Conservation (phyloP, 371 early-diverging fungal genomes). For the Mucor racemosus region DNA sequence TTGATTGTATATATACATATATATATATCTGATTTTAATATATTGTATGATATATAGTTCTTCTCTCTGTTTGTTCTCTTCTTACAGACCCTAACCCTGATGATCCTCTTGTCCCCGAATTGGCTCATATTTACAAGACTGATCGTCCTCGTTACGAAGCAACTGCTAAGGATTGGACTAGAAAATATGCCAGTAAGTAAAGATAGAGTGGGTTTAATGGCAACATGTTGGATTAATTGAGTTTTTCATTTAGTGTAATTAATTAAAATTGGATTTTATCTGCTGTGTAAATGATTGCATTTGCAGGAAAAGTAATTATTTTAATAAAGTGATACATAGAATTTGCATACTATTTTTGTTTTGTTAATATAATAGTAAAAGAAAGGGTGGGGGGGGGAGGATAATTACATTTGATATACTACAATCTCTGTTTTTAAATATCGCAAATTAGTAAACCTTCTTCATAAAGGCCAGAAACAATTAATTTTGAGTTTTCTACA, state of each 20-base stretch:
- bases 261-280: background rate
- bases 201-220: background rate
- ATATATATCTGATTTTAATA: background rate
- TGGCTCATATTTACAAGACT: slow-evolving; percentile 96
- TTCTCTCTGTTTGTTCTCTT: slow-evolving; percentile 96
- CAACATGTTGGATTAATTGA: background rate
- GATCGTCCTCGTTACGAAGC: slow-evolving; percentile 88
- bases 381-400: background rate
- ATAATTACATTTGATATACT: background rate
- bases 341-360: slow-evolving; percentile 14
- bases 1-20: no score
- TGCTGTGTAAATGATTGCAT: background rate
- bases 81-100: slow-evolving; percentile 99
- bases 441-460: slow-evolving; percentile 37
- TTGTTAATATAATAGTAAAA: background rate
- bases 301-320: slow-evolving; percentile 4
- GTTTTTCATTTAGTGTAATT: slow-evolving; percentile 15
- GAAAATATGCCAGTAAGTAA: slow-evolving; percentile 80
- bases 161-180: slow-evolving; percentile 93
- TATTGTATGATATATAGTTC: slow-evolving; percentile 56
- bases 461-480: slow-evolving; percentile 42
- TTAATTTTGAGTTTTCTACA: slow-evolving; percentile 18
- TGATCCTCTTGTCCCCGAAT: slow-evolving; percentile 95
- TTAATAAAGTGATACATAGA: slow-evolving; percentile 21
- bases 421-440: slow-evolving; percentile 9